Base-by-base conservation (phyloP, 2,329 filamentous ascomycete species). In the Claviceps paspali region DNA sequence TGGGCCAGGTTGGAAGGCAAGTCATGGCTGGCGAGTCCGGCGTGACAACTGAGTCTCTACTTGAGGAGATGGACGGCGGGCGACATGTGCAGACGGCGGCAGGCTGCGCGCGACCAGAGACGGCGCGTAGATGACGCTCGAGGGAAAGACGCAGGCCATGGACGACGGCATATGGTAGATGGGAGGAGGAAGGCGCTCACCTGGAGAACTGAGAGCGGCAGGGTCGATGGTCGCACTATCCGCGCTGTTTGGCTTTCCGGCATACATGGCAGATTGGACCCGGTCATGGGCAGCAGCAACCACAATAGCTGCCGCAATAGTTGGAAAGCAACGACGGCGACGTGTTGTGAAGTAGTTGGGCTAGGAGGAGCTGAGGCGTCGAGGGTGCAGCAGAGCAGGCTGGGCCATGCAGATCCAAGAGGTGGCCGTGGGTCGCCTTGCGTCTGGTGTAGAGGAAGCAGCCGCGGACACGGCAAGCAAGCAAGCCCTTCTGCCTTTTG, bases 221-320 rank as follows among this genome's bases (percentile, higher is more conserved):
- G 85, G 85, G 69, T 92, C 84, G 69, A 93, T 91, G 56, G 85
- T 92, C 57, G 81, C 82, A 67, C 80, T 80, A 59, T 83, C 80
- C 72, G 82, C 80, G 62, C 76, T 75, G 68, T 79, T 79, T 60
- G 77, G 70, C 61, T 49, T 56, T 42, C 49, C 52, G 44, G 55
- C 53, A 53, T 60, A 59, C 58, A 60, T 61, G 52, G 44, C 52
- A 40, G n/a, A 48, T 41, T 3, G 41, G 41, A 40, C 38, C 47
- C 45, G 47, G 42, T 45, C 47, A 52, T 45, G 40, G 41, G 36
- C 31, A 38, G 35, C 35, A 46, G 40, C 14, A 17, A 14, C 11
- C 33, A 7, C 33, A 40, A 38, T 32, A 38, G 41, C 36, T 31
- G 32, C 43, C 42, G 46, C 38, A 45, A 29, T 31, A 36, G 39